Evolutionary conservation across 2,329 filamentous ascomycete species (phyloP).

Genomic region (Taxawa tesnikishii): DNA sequence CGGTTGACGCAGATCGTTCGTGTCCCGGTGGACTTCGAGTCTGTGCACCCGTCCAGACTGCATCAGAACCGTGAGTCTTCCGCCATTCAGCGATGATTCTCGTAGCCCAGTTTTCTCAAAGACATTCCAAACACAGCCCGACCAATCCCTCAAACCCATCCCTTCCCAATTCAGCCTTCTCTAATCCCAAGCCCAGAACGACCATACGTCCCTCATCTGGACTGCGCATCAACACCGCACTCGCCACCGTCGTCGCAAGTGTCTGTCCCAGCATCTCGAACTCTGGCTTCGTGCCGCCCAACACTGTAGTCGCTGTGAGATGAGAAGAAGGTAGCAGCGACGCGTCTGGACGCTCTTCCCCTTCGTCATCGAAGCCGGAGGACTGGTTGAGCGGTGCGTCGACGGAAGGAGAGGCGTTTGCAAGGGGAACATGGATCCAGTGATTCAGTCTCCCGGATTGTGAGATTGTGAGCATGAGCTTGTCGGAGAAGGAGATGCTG

Average conservation of each 20-base stretch:
- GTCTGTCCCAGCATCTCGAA: constrained; percentile 72
- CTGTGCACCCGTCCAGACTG: too few species aligned
- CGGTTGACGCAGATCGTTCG: too few species aligned
- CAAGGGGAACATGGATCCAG: constrained; percentile 83
- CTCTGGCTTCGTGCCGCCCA: constrained; percentile 71
- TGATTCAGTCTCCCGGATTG: constrained; percentile 78
- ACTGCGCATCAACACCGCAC: constrained; percentile 58
- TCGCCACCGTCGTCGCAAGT: constrained; percentile 80
- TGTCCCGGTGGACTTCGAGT: too few species aligned
- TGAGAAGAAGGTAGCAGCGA: constrained; percentile 61
- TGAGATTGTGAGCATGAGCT: constrained; percentile 78
- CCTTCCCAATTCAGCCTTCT: constrained; percentile 27
- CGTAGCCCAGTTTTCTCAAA: too few species aligned
- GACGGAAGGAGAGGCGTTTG: constrained; percentile 48
- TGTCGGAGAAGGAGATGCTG: constrained; percentile 69
- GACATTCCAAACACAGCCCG: constrained; percentile 17
- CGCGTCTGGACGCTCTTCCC: constrained; percentile 30
- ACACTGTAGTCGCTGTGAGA: constrained; percentile 72
- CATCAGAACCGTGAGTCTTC: too few species aligned
- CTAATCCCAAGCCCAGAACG: constrained; percentile 46
- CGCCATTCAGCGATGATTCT: too few species aligned
- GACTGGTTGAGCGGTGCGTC: constrained; percentile 48
- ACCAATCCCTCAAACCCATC: constrained; percentile 27
- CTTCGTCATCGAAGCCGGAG: constrained; percentile 29
- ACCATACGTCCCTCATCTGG: constrained; percentile 49